These are phyloP conservation scores for Theileria annulata DNA, from an alignment of 169 alveolate genomes.

Conservation along the genomic window DNA sequence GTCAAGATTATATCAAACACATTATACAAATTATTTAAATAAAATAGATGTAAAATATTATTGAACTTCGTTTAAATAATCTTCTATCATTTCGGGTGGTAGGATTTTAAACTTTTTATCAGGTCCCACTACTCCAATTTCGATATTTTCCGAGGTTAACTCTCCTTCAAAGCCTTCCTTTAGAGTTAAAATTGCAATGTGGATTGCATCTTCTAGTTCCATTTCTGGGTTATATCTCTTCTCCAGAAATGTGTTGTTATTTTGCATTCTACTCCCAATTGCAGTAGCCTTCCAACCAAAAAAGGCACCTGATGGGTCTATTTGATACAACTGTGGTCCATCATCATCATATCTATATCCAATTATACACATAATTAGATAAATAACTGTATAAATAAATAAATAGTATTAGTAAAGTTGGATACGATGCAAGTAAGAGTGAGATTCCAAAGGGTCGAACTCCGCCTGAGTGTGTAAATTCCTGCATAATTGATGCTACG, in stretches of 20 bases:
- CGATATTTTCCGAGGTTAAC: conserved; percentile 93
- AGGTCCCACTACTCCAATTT: conserved; percentile 93
- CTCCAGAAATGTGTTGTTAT: conserved; percentile 96
- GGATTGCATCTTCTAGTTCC: conserved; percentile 95
- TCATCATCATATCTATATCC: conserved; percentile 78
- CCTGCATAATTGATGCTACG: conserved; percentile 95
- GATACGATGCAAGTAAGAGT: conserved; percentile 89
- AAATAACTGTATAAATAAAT: too few relatives aligned
- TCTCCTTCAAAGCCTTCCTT: conserved; percentile 97
- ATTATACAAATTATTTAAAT: neutral
- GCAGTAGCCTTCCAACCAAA: conserved; percentile 99
- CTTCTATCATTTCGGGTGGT: conserved; percentile 86
- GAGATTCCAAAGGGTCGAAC: conserved; percentile 99
- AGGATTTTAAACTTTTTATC: conserved; percentile 85
- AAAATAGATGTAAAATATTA: conserved; percentile 11
- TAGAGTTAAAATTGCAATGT: conserved; percentile 89
- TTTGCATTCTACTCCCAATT: conserved; percentile 93
- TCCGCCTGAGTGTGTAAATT: conserved; percentile 99
- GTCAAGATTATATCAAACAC: neutral
- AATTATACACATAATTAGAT: neutral
- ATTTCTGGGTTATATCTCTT: conserved; percentile 93
- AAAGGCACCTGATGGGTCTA: conserved; percentile 99
- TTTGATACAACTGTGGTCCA: conserved; percentile 90
- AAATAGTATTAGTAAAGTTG: neutral
- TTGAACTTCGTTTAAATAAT: conserved; percentile 88